A percentile compares a stretch with the other conserved stretches of the same genome.
phyloP scores from a whole-genome alignment of 805 yeast genomes.

The Barnettozyma vustinii region DNA sequence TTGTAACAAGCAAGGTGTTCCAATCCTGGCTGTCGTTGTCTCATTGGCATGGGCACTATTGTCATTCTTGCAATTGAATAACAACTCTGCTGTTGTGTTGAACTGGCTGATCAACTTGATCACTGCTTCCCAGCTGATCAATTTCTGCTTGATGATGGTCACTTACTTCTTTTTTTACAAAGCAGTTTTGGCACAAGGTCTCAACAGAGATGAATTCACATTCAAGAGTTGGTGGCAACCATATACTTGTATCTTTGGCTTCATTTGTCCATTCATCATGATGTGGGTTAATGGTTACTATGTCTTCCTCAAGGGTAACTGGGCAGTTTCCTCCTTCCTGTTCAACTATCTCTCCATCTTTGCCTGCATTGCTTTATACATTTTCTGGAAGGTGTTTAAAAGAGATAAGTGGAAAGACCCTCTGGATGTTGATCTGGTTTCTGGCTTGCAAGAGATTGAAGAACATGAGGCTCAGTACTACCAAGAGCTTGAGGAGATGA shows the following conservation, averaged over 20 bases:
- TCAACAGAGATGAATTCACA: constrained; percentile 40
- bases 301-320: constrained; percentile 61
- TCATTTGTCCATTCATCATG: constrained; percentile 43
- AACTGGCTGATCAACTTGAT: constrained; percentile 69
- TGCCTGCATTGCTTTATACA: constrained; percentile 40
- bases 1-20: constrained; percentile 67
- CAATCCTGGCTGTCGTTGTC: constrained; percentile 49
- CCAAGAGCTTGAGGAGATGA: constrained; percentile 16
- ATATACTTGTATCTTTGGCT: constrained; percentile 46
- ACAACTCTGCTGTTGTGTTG: constrained; percentile 56
- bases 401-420: constrained; percentile 42
- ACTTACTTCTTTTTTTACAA: constrained; percentile 59
- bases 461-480: constrained; percentile 41
- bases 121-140: constrained; percentile 63
- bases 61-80: constrained; percentile 59
- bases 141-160: constrained; percentile 50
- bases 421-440: constrained; percentile 45
- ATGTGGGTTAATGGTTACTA: constrained; percentile 61
- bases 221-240: constrained; percentile 59
- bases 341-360: constrained; percentile 72
- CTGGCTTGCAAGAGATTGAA: constrained; percentile 54
- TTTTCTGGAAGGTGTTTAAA: constrained; percentile 48
- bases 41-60: constrained; percentile 56
- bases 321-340: constrained; percentile 58
- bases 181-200: constrained; percentile 50